Evolutionary conservation across 2,329 filamentous ascomycete species (phyloP), one percentile per base, ranked within the genome.

Genomic region (Thielaviopsis punctulata): DNA sequence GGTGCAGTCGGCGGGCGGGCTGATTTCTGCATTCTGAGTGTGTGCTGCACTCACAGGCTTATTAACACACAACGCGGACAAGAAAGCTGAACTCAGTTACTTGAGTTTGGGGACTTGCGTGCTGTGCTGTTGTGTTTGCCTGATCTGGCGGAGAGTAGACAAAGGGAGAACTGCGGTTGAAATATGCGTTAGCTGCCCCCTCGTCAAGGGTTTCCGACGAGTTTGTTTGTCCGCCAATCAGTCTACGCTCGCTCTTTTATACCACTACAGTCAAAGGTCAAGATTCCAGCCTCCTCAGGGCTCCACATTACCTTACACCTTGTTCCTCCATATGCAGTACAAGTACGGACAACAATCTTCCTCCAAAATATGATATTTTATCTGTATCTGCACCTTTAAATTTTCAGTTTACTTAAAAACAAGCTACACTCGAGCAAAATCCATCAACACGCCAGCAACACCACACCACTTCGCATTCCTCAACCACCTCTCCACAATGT

Each of bases 401-500:
- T 18, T 41, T 41, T 41, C 19, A 41, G n/a, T n/a, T n/a, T n/a
- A n/a, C n/a, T 9, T 41, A 15, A 41, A 48, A 39, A 41, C 27
- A 15, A 41, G 10, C 22, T 30, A 27, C 10, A 13, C 24, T 19
- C 19, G 10, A 24, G 25, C 27, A 43, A 24, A n/a, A 24, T 9
- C 13, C 22, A 27, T 44, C 18, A 30, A 30, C 25, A 48, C 36
- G 18, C 27, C 10, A n/a, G n/a, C n/a, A n/a, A n/a, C n/a, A n/a
- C n/a, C n/a, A n/a, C n/a, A n/a, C n/a, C n/a, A n/a, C n/a, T n/a
- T n/a, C n/a, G n/a, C 39, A 12, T 25, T 44, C 21, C 30, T 41
- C 24, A 46, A 41, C 36, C 23, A 4, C 43, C 18, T 45, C 21
- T 9, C 49, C 51, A 47, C 21, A 7, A 55, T 55, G 56, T 68